Evolutionary conservation across 1,139 yeast genomes (phyloP).

Genomic region (Pichia sp.): DNA sequence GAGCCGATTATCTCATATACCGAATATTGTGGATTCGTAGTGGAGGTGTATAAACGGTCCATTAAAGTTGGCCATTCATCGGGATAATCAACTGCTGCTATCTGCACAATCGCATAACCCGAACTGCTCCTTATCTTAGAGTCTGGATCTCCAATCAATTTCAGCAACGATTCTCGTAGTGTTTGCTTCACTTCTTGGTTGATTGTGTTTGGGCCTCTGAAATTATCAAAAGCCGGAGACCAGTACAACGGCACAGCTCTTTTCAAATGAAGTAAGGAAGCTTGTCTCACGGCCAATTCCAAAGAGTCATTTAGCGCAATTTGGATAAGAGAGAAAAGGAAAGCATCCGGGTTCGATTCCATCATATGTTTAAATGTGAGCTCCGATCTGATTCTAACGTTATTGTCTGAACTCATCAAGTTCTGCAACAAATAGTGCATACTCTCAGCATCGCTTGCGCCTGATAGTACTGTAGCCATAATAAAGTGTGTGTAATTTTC

Average conservation of each 20-base stretch:
- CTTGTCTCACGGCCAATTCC: slow-evolving; percentile 42
- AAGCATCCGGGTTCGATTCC: slow-evolving; percentile 23
- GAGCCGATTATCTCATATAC: slow-evolving; percentile 55
- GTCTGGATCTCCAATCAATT: slow-evolving; percentile 47
- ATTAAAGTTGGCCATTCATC: slow-evolving; percentile 90
- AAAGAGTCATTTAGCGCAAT: slow-evolving; percentile 20
- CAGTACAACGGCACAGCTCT: slow-evolving; percentile 69
- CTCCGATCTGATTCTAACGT: slow-evolving; percentile 28
- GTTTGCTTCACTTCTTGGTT: slow-evolving; percentile 46
- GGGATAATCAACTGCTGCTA: slow-evolving; percentile 87
- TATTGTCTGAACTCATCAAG: slow-evolving; percentile 25
- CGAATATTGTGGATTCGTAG: slow-evolving; percentile 31
- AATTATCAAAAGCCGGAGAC: slow-evolving; percentile 82
- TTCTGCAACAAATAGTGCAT: slow-evolving; percentile 8
- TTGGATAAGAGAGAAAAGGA: slow-evolving; percentile 21
- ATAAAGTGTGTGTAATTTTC: background rate
- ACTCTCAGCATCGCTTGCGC: background rate
- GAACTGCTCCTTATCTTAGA: slow-evolving; percentile 66
- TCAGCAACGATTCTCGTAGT: slow-evolving; percentile 49
- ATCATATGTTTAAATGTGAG: slow-evolving; percentile 25
- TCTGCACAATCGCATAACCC: slow-evolving; percentile 74
- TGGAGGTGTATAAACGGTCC: slow-evolving; percentile 41
- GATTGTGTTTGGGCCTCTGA: slow-evolving; percentile 53
- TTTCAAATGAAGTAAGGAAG: slow-evolving; percentile 66
- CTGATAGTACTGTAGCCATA: background rate